phyloP scores from a whole-genome alignment of 2,329 filamentous ascomycete species.

The Trichoderma oligosporum region DNA sequence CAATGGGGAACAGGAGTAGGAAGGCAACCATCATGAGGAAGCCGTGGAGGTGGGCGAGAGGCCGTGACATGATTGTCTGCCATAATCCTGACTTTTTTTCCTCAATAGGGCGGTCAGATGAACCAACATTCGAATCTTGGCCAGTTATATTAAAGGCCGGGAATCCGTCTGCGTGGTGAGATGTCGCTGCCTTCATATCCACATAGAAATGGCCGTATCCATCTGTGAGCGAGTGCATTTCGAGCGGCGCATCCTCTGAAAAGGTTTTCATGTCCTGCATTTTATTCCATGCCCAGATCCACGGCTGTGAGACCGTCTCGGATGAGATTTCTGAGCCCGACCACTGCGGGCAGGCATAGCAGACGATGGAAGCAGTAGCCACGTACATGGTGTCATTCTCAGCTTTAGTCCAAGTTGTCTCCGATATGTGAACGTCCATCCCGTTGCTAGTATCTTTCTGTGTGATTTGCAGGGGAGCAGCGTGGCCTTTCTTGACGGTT shows the following conservation, averaged over 20 bases:
- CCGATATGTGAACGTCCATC: conserved; percentile 20
- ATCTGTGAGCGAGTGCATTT: conserved; percentile 19
- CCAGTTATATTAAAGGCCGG: conserved; percentile 9
- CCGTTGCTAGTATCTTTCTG: background rate
- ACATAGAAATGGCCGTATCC: conserved; percentile 23
- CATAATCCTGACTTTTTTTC: background rate
- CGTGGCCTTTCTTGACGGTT: conserved; percentile 17
- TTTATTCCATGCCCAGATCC: conserved; percentile 29
- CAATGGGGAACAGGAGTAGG: conserved; percentile 20
- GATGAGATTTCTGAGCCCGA: conserved; percentile 21
- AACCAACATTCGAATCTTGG: conserved; percentile 4
- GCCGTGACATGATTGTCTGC: background rate
- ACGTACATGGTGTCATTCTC: conserved; percentile 4
- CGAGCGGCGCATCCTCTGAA: conserved; percentile 16
- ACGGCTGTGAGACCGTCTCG: conserved; percentile 24
- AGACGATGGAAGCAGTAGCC: conserved; percentile 22
- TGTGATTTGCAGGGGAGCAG: conserved; percentile 11
- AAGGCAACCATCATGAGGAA: conserved; percentile 22
- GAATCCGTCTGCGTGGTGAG: conserved; percentile 14
- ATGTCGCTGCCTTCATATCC: conserved; percentile 22
- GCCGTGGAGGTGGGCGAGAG: conserved; percentile 20
- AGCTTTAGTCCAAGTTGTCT: conserved; percentile 17
- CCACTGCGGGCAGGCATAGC: conserved; percentile 27
- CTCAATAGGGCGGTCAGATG: conserved; percentile 19
- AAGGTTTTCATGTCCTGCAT: conserved; percentile 24